Percentiles rank a stretch among this genome's conserved stretches.
These are phyloP conservation scores for Microascus cirrosus DNA, from an alignment of 2,329 filamentous ascomycete species.

Conservation along the genomic window DNA sequence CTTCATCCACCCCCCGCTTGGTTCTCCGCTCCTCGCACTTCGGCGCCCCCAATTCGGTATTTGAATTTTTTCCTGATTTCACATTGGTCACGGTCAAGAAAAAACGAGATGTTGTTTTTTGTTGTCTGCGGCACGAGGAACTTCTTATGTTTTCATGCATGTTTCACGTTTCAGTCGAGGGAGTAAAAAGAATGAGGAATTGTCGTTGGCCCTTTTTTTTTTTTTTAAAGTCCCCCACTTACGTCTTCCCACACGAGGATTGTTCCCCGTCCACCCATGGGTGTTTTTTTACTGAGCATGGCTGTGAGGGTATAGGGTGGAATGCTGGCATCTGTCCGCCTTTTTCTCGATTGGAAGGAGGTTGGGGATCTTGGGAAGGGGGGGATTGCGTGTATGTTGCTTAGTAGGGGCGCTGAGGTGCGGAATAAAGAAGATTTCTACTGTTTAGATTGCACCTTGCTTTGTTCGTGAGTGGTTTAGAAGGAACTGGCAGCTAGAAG, in stretches of 20 bases:
- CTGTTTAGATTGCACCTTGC: not conserved
- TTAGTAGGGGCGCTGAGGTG: not conserved
- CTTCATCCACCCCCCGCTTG: not conserved
- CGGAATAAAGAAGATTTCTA: not conserved
- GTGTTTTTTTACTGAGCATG: not conserved
- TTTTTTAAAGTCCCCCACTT: slow-evolving; percentile 12
- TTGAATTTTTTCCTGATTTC: not conserved
- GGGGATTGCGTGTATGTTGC: not conserved
- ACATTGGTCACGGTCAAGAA: not conserved
- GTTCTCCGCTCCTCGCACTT: not conserved
- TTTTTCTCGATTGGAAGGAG: not conserved
- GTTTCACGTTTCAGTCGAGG: not conserved
- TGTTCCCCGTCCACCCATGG: not conserved
- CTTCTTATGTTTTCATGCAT: not conserved
- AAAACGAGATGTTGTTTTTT: not conserved
- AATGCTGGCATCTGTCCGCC: not conserved
- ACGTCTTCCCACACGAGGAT: slow-evolving; percentile 9
- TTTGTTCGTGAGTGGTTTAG: not conserved
- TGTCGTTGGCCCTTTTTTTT: slow-evolving; percentile 1
- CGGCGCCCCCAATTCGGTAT: not conserved
- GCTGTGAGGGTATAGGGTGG: not conserved
- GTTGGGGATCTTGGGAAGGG: not conserved
- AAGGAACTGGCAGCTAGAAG: not conserved
- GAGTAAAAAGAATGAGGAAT: not conserved
- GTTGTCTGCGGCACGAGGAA: not conserved